These are phyloP conservation scores for Hypholoma fasciculare DNA, from an alignment of 768 basidiomycete species.

Conservation along the genomic window DNA sequence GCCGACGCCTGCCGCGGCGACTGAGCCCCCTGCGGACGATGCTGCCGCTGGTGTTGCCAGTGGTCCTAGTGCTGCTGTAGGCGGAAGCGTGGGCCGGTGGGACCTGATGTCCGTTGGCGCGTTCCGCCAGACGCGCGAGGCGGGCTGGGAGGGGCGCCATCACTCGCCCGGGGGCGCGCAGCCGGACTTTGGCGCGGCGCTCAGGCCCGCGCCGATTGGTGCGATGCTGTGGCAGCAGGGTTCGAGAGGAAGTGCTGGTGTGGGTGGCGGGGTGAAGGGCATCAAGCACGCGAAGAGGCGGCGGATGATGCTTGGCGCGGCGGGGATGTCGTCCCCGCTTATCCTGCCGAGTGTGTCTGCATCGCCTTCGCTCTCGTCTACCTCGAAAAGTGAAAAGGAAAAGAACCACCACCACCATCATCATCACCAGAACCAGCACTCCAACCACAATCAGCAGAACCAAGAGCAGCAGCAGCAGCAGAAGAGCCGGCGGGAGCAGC, in stretches of 20 bases:
- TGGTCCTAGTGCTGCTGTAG: slow-evolving; percentile 25
- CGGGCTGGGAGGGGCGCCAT: slow-evolving; percentile 14
- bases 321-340: slow-evolving; percentile 29
- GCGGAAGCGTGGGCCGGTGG: slow-evolving; percentile 61
- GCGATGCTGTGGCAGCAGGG: slow-evolving; percentile 52
- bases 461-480: slow-evolving; percentile 24
- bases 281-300: slow-evolving; percentile 28
- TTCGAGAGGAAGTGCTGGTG: slow-evolving; percentile 1
- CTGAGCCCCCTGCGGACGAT: background rate
- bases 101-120: slow-evolving; percentile 72
- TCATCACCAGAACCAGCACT: slow-evolving; percentile 18
- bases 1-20: background rate
- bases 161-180: slow-evolving; percentile 21
- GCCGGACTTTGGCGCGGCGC: slow-evolving; percentile 46
- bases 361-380: slow-evolving; percentile 35
- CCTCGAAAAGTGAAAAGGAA: background rate
- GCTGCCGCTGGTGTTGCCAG: background rate
- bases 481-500: slow-evolving; percentile 64
- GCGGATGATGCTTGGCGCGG: slow-evolving; percentile 25
- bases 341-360: slow-evolving; percentile 49
- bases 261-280: slow-evolving; percentile 15
- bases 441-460: slow-evolving; percentile 23
- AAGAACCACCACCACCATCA: slow-evolving; percentile 23
- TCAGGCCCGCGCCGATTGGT: slow-evolving; percentile 57
- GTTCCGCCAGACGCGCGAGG: slow-evolving; percentile 61